These are phyloP conservation scores for Eucalyptus brandiana DNA, from an alignment of 345 rosid species.

Conservation along the genomic window DNA sequence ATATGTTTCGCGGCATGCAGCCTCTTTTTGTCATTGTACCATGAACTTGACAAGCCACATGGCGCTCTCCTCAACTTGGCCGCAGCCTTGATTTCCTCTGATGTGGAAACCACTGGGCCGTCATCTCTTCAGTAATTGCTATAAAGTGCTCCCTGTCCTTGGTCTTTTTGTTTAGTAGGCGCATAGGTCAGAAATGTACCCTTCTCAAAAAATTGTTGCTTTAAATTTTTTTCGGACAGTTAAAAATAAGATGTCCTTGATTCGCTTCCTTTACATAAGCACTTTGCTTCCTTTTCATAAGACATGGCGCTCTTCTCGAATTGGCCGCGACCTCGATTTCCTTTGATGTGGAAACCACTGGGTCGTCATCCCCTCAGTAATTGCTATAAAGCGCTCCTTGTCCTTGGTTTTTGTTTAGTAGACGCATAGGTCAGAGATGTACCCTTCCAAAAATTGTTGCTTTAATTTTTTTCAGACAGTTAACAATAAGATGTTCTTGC, in stretches of 20 bases:
- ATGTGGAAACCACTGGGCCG: not conserved
- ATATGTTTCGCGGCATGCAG: slow-evolving; percentile 25
- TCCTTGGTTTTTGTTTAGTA: not conserved
- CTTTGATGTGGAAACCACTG: not conserved
- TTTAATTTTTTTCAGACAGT: not conserved
- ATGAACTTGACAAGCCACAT: not conserved
- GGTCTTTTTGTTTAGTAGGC: not conserved
- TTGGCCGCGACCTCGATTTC: not conserved
- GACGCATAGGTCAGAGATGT: not conserved
- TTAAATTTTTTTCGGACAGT: not conserved
- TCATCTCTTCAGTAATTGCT: not conserved
- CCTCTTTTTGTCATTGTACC: slow-evolving; percentile 66
- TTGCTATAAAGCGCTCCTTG: not conserved
- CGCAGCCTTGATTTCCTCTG: not conserved
- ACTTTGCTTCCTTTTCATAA: not conserved
- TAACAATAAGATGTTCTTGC: not conserved
- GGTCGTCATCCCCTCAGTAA: not conserved
- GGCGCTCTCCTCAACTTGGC: not conserved
- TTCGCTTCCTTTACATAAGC: not conserved
- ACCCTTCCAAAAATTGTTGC: not conserved
- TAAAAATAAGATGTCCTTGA: not conserved
- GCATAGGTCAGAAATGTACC: not conserved
- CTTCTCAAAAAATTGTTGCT: not conserved
- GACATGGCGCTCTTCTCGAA: not conserved
- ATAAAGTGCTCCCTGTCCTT: not conserved